A percentile compares a stretch with the other conserved stretches of the same genome.
phyloP scores from a whole-genome alignment of 2,329 filamentous ascomycete genomes.

The Colletotrichum chrysophilum region DNA sequence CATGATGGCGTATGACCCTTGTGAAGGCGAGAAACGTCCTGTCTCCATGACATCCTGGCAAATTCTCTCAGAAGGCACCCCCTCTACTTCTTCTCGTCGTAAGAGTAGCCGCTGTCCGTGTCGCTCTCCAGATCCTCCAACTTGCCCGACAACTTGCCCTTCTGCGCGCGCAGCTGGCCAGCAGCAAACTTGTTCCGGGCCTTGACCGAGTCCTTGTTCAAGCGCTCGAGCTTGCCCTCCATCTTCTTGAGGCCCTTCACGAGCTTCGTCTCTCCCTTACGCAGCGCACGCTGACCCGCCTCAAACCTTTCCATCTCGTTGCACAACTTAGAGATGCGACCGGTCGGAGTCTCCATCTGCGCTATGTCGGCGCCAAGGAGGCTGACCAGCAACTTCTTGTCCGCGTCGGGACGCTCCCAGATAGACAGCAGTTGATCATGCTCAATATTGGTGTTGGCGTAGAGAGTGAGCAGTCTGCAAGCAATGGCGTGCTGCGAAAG shows the following conservation, averaged over 20 bases:
- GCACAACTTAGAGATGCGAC: background rate
- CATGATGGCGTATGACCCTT: background rate
- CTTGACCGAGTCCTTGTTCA: background rate
- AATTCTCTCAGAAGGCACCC: background rate
- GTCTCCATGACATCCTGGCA: background rate
- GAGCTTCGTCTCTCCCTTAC: background rate
- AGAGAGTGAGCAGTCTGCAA: background rate
- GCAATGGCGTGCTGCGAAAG: background rate
- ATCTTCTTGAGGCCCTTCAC: background rate
- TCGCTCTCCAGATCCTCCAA: background rate
- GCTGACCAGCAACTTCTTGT: background rate
- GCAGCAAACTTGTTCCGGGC: background rate
- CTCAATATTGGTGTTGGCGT: background rate
- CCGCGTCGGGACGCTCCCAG: background rate
- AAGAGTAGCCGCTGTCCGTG: background rate
- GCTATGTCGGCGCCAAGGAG: background rate
- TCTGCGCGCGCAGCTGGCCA: background rate
- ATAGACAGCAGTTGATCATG: background rate
- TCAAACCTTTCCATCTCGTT: background rate
- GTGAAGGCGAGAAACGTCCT: background rate
- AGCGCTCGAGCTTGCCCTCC: background rate
- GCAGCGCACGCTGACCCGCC: background rate
- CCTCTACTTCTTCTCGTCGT: background rate
- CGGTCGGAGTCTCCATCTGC: background rate
- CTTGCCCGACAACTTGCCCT: background rate